Conservation (phyloP, 805 yeast species). For the Yamadazyma endophytica region DNA sequence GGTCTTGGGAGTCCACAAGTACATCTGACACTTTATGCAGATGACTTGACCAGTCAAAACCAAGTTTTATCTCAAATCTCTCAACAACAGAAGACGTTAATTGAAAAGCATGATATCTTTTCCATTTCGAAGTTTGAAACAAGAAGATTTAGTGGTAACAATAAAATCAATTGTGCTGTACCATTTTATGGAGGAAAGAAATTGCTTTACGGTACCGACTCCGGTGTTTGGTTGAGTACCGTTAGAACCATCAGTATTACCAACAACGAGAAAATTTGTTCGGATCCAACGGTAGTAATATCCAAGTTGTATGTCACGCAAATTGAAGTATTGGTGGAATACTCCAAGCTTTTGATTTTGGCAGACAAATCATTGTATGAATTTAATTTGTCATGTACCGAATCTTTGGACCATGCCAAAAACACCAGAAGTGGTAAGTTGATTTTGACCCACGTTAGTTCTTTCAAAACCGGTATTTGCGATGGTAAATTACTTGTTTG, state of each 20-base stretch:
- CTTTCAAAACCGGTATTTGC: conserved; percentile 91
- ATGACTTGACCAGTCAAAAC: conserved; percentile 60
- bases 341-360: conserved; percentile 73
- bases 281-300: conserved; percentile 73
- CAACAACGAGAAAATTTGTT: conserved; percentile 47
- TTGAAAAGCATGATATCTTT: conserved; percentile 73
- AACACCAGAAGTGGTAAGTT: conserved; percentile 68
- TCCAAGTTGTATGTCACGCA: conserved; percentile 77
- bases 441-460: conserved; percentile 80
- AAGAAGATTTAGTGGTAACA: conserved; percentile 65
- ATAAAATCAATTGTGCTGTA: conserved; percentile 84
- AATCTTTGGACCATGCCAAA: conserved; percentile 43
- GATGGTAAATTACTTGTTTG: conserved; percentile 84
- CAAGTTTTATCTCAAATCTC: conserved; percentile 76
- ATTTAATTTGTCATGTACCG: conserved; percentile 57
- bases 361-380: conserved; percentile 79
- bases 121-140: conserved; percentile 72
- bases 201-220: conserved; percentile 84
- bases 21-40: conserved; percentile 50
- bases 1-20: conserved; percentile 54
- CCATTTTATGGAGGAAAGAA: conserved; percentile 95
- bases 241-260: conserved; percentile 51
- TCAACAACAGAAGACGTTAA: conserved; percentile 70
- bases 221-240: conserved; percentile 84
- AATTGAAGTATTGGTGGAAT: conserved; percentile 87